These are phyloP conservation scores for Amauroascus niger DNA, from an alignment of 2,329 filamentous ascomycete species.

Conservation along the genomic window DNA sequence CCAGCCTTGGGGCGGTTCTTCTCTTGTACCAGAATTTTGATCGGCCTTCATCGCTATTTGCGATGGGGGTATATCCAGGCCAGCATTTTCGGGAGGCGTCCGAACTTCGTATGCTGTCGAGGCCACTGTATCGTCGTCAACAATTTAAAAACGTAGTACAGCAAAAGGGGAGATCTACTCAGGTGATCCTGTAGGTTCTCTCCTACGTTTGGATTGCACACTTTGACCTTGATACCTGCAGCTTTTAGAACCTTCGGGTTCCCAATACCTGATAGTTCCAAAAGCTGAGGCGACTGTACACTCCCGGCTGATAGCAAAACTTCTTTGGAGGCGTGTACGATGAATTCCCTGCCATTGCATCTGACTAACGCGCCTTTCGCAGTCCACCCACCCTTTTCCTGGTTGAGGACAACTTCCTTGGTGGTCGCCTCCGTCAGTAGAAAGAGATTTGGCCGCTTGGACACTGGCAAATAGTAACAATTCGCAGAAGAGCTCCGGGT, in stretches of 20 bases:
- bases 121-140: constrained; percentile 27
- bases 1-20: constrained; percentile 29
- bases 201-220: constrained; percentile 40
- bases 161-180: constrained; percentile 17
- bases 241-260: constrained; percentile 35
- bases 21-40: constrained; percentile 27
- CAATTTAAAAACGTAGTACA: constrained; percentile 22
- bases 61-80: constrained; percentile 14
- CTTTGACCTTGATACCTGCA: constrained; percentile 37
- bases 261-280: constrained; percentile 55
- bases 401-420: constrained; percentile 38
- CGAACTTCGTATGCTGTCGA: constrained; percentile 18
- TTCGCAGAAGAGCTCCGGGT: constrained; percentile 36
- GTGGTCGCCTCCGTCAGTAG: constrained; percentile 42
- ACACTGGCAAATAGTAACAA: constrained; percentile 34
- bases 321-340: constrained; percentile 37
- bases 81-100: background rate
- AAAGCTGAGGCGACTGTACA: constrained; percentile 48
- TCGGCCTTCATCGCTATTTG: constrained; percentile 21
- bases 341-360: constrained; percentile 27
- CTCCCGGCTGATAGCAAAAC: constrained; percentile 52
- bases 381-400: constrained; percentile 19
- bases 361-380: constrained; percentile 39
- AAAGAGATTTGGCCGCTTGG: constrained; percentile 38
- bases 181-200: constrained; percentile 45